These are phyloP conservation scores for Takashimella koratensis DNA, from an alignment of 1,284 basidiomycete species.

Conservation along the genomic window DNA sequence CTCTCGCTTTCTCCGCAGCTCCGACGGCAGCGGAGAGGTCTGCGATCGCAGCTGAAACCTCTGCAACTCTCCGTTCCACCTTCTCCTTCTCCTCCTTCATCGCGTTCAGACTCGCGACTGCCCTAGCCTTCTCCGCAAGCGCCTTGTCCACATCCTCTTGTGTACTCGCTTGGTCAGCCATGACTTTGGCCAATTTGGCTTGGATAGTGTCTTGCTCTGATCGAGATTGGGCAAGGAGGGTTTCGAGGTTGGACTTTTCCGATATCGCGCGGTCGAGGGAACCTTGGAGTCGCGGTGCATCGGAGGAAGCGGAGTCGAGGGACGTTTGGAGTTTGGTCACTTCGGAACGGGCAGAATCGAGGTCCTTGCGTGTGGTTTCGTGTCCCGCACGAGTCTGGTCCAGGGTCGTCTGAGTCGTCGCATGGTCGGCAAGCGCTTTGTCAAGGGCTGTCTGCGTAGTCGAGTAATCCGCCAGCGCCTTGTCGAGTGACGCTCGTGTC, in stretches of 20 bases:
- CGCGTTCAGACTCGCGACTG: neutral
- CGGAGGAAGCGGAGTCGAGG: too few species aligned
- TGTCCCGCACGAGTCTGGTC: neutral
- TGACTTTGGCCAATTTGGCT: conserved; percentile 1
- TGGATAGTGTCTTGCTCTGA: neutral
- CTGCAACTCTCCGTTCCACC: neutral
- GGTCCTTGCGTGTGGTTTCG: too few species aligned
- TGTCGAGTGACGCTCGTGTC: neutral
- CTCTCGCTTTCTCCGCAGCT: too few species aligned
- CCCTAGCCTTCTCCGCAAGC: conserved; percentile 2
- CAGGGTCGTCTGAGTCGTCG: neutral
- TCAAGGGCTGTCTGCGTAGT: neutral
- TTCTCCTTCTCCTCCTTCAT: neutral
- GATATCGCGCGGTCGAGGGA: too few species aligned
- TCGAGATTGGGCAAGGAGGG: too few species aligned
- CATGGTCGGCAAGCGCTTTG: neutral
- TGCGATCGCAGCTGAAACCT: too few species aligned
- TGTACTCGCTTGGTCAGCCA: neutral
- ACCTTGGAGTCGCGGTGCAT: too few species aligned
- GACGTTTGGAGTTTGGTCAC: too few species aligned
- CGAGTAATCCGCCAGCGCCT: neutral
- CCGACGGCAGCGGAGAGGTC: too few species aligned
- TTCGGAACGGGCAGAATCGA: too few species aligned
- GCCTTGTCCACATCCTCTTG: neutral
- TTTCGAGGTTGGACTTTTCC: too few species aligned